Base-by-base conservation (phyloP, 306 rosid genomes). In the Vigna trinervia region DNA sequence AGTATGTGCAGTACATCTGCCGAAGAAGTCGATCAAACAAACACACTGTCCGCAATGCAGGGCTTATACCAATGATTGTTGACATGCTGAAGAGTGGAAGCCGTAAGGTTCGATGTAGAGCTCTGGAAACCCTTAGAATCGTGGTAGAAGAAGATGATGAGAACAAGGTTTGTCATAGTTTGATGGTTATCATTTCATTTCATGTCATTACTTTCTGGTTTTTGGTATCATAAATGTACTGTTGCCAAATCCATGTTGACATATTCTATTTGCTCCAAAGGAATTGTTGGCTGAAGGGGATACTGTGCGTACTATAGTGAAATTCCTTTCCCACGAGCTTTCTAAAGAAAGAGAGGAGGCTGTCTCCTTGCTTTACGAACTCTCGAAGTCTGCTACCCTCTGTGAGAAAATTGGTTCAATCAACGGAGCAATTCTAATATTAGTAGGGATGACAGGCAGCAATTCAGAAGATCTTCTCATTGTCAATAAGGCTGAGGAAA, bases 391-490 rank as follows among this genome's bases (percentile, higher is more conserved):
- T 3, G 89, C 87, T 84, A 77, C 84, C 78, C 83, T 96, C 45
- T 91, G 96, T 77, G 98, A 89, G 89, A 91, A 89, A 89, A 87
- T 96, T 75, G 99, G 99, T 81, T 89, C 99, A 76, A 47, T 92
- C 78, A 91, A 87, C 70, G 99, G 99, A 72, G 93, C 97, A 36
- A 96, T 92, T 88, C 97, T 96, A 74, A 91, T 96, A 74, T 83
- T 96, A 83, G 97, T 96, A 76, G 97, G 99, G 82, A 96, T 92
- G 98, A 86, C 97, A 77, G 89, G 90, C 84, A 96, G 99, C 87
- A 89, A 91, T 20, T 92, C 99, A 10, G 97, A 92, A 84, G 89
- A 96, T 80, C 46, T 91, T 74, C 71, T 79, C 73, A 91, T 96
- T 5, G 91, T 92, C 65, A 91, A 87, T 77, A 91, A 87, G 76